Percentiles rank a stretch among this genome's conserved stretches.
Conservation (phyloP, 805 yeast species). For the Sugiyamaella valdiviana region DNA sequence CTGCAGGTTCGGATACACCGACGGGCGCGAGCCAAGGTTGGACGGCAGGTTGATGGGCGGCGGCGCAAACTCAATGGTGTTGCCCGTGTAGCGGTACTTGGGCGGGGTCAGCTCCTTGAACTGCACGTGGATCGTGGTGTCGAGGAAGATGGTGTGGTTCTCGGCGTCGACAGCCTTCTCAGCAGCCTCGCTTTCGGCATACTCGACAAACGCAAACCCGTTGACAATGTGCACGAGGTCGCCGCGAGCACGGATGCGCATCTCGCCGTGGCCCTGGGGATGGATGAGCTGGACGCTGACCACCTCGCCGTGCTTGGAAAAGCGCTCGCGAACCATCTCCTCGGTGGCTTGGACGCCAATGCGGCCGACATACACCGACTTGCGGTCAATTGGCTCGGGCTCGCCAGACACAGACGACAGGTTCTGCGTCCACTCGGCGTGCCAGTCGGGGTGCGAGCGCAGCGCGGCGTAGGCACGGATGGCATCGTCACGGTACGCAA, state of each 20-base stretch:
- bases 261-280: conserved; percentile 2
- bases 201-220: conserved; percentile 67
- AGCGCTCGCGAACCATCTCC: conserved; percentile 51
- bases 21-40: neutral
- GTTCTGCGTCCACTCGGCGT: conserved; percentile 83
- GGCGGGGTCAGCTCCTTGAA: conserved; percentile 55
- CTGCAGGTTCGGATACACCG: neutral
- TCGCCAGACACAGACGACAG: conserved; percentile 35
- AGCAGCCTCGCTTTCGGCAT: conserved; percentile 60
- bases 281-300: conserved; percentile 40
- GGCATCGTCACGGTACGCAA: conserved; percentile 80
- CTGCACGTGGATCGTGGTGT: conserved; percentile 78
- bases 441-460: conserved; percentile 33
- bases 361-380: conserved; percentile 76
- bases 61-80: conserved; percentile 59
- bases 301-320: conserved; percentile 61
- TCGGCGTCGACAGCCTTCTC: conserved; percentile 70
- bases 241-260: neutral
- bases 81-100: conserved; percentile 26
- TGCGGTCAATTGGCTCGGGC: conserved; percentile 51
- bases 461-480: conserved; percentile 64
- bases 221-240: conserved; percentile 13
- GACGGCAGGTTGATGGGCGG: conserved; percentile 61
- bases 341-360: conserved; percentile 50
- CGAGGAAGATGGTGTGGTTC: conserved; percentile 69